phyloP scores from a whole-genome alignment of 441 rosid species.

The Corymbia citriodora region DNA sequence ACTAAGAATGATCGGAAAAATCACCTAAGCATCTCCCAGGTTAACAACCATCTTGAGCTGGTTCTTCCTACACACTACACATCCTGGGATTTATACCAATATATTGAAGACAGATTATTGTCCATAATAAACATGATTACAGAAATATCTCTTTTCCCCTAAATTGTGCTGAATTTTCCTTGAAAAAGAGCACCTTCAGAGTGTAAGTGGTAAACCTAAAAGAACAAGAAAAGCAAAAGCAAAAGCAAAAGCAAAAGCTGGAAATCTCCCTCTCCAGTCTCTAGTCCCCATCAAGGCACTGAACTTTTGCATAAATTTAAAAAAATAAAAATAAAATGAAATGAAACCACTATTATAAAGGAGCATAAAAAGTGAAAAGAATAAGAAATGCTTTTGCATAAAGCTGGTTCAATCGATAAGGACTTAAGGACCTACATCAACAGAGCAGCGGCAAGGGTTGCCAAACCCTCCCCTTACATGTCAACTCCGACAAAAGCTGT shows the following conservation, averaged over 20 bases:
- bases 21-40: neutral
- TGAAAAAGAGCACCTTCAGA: neutral
- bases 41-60: too few species aligned
- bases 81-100: neutral
- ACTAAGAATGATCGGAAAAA: neutral
- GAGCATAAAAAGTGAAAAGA: neutral
- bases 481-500: too few species aligned
- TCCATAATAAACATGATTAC: neutral
- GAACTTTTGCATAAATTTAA: neutral
- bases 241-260: neutral
- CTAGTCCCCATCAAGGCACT: neutral
- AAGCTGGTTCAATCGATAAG: too few species aligned
- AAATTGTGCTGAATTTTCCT: neutral
- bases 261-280: neutral
- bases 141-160: neutral
- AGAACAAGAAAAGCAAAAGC: conserved; percentile 2
- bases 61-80: neutral
- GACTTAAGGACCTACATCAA: too few species aligned
- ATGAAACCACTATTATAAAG: neutral
- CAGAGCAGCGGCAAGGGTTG: too few species aligned
- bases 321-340: neutral
- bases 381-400: too few species aligned
- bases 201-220: neutral
- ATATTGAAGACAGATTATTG: neutral
- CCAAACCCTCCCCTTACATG: too few species aligned